Evolutionary conservation across 2,329 filamentous ascomycete species (phyloP), one percentile per base, ranked within the genome.

Genomic region (Nemania abortiva): DNA sequence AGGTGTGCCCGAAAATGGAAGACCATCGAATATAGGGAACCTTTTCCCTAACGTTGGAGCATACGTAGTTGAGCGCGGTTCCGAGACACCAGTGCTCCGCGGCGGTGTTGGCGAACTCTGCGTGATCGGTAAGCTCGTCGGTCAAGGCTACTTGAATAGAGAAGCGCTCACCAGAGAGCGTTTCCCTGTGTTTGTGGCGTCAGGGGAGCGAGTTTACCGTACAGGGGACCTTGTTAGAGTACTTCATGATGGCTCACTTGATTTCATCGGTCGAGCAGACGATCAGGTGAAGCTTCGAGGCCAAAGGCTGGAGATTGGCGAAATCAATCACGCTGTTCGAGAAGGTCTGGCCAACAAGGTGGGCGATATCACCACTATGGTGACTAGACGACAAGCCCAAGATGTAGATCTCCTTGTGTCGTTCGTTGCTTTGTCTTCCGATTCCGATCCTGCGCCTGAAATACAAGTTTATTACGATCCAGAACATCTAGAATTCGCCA

Each of bases 241-340:
- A 18, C 81, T 97, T 7, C 86, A 94, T 62, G 92, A 98, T 77
- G 90, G 89, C 0, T 93, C 91, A 52, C 95, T 97, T 72, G 92
- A 95, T 65, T 98, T 98, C 77, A 84, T 97, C 1, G 95, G 95
- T 2, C 89, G 95, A 15, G 92, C 91, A 6, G 95, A 98, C 77
- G 94, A 97, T 64, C 95, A 98, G 80, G 91, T 97, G 70, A 98
- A 98, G 78, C 86, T 98, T 2, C 89, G 95, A 11, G 95, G 95
- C 0, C 95, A 98, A 78, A 87, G 95, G 15, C 86, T 98, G 0
- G 95, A 98, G 76, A 91, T 97, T 69, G 92, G 91, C 0, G 95
- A 98, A 81, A 97, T 98, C 79, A 96, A 97, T 74, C 90, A 95
- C 57, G 88, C 92, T 9, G 93, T 97, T 74, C 90, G 89, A 55